Evolutionary conservation across 83 land plant genomes (phyloP), one percentile per base, ranked within the genome.

Genomic region (Thuja plicata): DNA sequence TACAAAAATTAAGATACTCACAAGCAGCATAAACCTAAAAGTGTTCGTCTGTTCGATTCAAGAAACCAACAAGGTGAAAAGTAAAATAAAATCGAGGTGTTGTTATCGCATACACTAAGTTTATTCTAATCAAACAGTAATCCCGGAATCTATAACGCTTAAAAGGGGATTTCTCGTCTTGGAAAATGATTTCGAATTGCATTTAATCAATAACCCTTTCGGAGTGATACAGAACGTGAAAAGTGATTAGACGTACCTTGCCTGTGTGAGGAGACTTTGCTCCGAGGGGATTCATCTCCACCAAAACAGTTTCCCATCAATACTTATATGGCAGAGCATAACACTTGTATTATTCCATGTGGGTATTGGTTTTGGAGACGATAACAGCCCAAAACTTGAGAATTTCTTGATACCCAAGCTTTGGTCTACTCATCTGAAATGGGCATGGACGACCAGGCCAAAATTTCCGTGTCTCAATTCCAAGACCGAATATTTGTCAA

Each of bases 241-340:
- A 32, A 34, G 38, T 34, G 38, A 74, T 34, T 32, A 2, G 17
- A 13, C 38, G 9, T 74, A 74, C 78, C 78, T 74, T 30, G 35
- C 34, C 78, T 74, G 78, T 74, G 35, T 13, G 78, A 74, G 38
- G 78, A 74, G 38, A 74, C 38, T 74, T 34, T 74, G 78, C 78
- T 74, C 9, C 38, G 16, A 34, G 32, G 4, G 38, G 78, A 34
- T 9, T 74, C 78, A 12, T 34, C 38, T 74, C 37, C 13, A 34
- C 78, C 78, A 12, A 74, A 74, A 74, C 78, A 74, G 78, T 74
- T 74, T 74, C 78, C 78, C 78, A 74, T 74, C 78, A 74, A 74
- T 74, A 35, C 78, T 74, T 74, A 11, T 74, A 74, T 74, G 38
- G 38, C n/a, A 74, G 38, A 74, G 78, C 35, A 34, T 34, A 74